These are phyloP conservation scores for Kazachstania sp. DNA, from an alignment of 1,139 yeast genomes.

Conservation along the genomic window DNA sequence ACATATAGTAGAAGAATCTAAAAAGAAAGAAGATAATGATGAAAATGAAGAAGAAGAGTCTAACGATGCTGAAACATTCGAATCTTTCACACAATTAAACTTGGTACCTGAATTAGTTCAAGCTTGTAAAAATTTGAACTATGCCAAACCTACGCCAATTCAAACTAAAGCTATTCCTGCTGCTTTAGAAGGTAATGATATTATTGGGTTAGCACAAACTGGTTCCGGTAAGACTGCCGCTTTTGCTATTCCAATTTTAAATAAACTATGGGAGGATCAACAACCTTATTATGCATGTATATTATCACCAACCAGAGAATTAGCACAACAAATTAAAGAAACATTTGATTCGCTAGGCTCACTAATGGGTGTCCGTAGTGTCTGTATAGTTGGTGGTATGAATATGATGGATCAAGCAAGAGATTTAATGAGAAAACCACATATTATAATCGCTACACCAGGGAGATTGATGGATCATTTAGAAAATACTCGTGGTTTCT, in stretches of 20 bases:
- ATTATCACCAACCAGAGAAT: conserved; percentile 91
- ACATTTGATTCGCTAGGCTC: conserved; percentile 92
- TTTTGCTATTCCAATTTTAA: conserved; percentile 82
- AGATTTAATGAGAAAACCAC: conserved; percentile 89
- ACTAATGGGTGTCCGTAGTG: conserved; percentile 79
- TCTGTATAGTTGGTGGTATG: conserved; percentile 95
- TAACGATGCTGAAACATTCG: conserved; percentile 20
- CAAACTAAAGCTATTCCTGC: conserved; percentile 89
- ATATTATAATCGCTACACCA: conserved; percentile 90
- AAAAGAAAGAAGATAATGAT: neutral
- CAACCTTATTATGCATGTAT: conserved; percentile 83
- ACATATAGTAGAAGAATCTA: conserved; percentile 1
- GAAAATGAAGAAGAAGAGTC: conserved; percentile 2
- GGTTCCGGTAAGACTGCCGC: conserved; percentile 87
- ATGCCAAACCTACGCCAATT: conserved; percentile 74
- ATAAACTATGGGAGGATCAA: conserved; percentile 83
- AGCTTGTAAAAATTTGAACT: conserved; percentile 63
- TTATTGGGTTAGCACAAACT: conserved; percentile 74
- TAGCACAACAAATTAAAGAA: conserved; percentile 92
- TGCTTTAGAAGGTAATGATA: conserved; percentile 78
- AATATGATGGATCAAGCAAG: conserved; percentile 97
- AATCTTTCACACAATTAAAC: conserved; percentile 42
- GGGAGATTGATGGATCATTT: conserved; percentile 94
- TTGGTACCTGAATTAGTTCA: conserved; percentile 77
- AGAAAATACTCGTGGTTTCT: conserved; percentile 90